Percentiles rank a stretch among this genome's conserved stretches.
phyloP scores from a whole-genome alignment of 805 yeast species.

The Saccharomyces jurei region DNA sequence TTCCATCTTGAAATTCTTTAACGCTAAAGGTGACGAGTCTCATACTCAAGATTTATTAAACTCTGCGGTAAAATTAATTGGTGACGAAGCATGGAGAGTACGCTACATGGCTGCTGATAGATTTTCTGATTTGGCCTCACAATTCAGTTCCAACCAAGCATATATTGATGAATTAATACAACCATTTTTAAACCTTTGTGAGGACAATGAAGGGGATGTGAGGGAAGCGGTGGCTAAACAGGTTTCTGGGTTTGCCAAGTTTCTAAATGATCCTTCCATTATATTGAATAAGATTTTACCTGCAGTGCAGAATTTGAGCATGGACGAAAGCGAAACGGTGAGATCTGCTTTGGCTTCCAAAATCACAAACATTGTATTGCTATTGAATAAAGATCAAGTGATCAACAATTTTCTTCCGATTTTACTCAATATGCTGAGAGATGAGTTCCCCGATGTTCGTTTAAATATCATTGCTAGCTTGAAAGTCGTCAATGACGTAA shows the following conservation, averaged over 20 bases:
- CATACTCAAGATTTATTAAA: slow-evolving; percentile 57
- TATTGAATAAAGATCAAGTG: slow-evolving; percentile 77
- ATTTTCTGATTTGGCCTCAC: slow-evolving; percentile 63
- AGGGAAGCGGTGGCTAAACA: slow-evolving; percentile 91
- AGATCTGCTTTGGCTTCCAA: slow-evolving; percentile 88
- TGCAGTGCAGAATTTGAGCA: slow-evolving; percentile 70
- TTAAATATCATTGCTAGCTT: slow-evolving; percentile 87
- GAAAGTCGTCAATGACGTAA: slow-evolving; percentile 85
- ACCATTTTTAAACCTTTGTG: slow-evolving; percentile 69
- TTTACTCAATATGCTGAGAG: slow-evolving; percentile 87
- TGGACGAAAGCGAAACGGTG: slow-evolving; percentile 88
- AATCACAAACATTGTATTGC: slow-evolving; percentile 77
- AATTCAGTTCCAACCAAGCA: slow-evolving; percentile 48
- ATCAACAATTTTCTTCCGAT: slow-evolving; percentile 78
- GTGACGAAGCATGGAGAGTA: slow-evolving; percentile 95
- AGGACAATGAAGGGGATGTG: slow-evolving; percentile 94
- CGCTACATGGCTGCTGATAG: slow-evolving; percentile 97
- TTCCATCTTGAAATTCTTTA: slow-evolving; percentile 66
- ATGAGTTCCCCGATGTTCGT: slow-evolving; percentile 94
- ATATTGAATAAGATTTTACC: slow-evolving; percentile 72
- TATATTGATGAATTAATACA: slow-evolving; percentile 44
- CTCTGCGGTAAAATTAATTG: slow-evolving; percentile 61
- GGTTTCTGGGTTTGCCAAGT: slow-evolving; percentile 62
- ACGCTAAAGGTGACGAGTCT: slow-evolving; percentile 45
- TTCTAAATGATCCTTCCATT: slow-evolving; percentile 38